Base-by-base conservation (phyloP, 495 filamentous ascomycete species). In the Podospora conica region DNA sequence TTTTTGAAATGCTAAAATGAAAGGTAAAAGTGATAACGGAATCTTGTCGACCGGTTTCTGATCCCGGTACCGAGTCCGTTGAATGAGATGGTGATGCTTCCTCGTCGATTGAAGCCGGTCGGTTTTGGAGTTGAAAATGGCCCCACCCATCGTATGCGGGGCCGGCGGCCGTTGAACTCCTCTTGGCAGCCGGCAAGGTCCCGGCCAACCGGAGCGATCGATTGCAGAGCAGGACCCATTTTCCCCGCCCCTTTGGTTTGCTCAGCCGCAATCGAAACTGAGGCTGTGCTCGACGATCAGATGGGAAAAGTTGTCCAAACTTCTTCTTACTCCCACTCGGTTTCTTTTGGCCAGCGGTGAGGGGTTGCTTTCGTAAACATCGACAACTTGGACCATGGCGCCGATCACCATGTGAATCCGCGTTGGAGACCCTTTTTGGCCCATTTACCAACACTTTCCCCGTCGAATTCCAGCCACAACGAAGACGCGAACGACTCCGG, bases 191-290 rank as follows among this genome's bases (percentile, higher is more conserved):
- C 54, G 61, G 61, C 53, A 53, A 55, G 23, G 3, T 23, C 61
- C 61, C 25, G 55, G 22, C 61, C 61, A 63, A 33, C 55, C 7
- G 23, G 48, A 54, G 8, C 24, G 15, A 9, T 3, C 22, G 23
- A 63, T 20, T 20, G 15, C 1, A 5, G 20, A 9, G 21, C 23
- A 3, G n/a, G 25, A 29, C 61, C 61, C 61, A 28, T 25, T 55
- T 31, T 25, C 61, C 61, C 61, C 61, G 61, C 61, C 61, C 15
- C 40, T 48, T 48, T n/a, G 40, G 3, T 11, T 11, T 63, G 61
- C 61, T 63, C 61, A 63, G 61, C 61, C 61, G 53, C 61, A 63
- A 63, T 63, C 20, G 23, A 55, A 53, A 40, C 29, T 40, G 61
- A n/a, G 61, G 61, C 53, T 48, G 23, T 63, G 48, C 25, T 57